phyloP scores from a whole-genome alignment of 768 basidiomycete genomes.

The Nevesoporus exiguus region DNA sequence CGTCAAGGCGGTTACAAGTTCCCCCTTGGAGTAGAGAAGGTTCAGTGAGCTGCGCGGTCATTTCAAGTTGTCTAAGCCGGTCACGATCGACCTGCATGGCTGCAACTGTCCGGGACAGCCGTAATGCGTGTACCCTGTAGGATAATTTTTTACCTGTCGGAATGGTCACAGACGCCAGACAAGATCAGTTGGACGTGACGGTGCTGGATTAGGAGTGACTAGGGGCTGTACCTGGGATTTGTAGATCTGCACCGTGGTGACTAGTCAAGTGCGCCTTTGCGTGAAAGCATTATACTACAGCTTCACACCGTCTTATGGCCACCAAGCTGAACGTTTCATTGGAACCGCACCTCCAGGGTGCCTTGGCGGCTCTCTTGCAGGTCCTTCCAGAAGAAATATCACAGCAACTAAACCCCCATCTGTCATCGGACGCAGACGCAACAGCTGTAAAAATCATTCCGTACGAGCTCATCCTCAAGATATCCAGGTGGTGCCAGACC shows the following conservation, averaged over 20 bases:
- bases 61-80: background rate
- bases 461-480: constrained; percentile 52
- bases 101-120: no score
- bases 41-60: constrained; percentile 5
- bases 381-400: constrained; percentile 47
- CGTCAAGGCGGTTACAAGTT: constrained; percentile 64
- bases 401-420: constrained; percentile 38
- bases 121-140: no score
- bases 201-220: no score
- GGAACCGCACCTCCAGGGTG: constrained; percentile 56
- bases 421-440: constrained; percentile 23
- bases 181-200: no score
- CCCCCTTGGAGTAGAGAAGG: constrained; percentile 60
- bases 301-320: background rate
- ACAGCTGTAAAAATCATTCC: constrained; percentile 46
- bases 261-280: no score
- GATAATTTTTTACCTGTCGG: no score
- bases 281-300: no score
- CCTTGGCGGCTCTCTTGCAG: constrained; percentile 42
- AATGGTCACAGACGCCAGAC: no score
- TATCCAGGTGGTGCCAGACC: constrained; percentile 71
- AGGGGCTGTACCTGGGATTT: no score
- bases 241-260: no score
- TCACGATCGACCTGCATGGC: no score
- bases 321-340: constrained; percentile 57